These are phyloP conservation scores for Phialophora verrucosa DNA, from an alignment of 2,329 filamentous ascomycete genomes.

Conservation along the genomic window DNA sequence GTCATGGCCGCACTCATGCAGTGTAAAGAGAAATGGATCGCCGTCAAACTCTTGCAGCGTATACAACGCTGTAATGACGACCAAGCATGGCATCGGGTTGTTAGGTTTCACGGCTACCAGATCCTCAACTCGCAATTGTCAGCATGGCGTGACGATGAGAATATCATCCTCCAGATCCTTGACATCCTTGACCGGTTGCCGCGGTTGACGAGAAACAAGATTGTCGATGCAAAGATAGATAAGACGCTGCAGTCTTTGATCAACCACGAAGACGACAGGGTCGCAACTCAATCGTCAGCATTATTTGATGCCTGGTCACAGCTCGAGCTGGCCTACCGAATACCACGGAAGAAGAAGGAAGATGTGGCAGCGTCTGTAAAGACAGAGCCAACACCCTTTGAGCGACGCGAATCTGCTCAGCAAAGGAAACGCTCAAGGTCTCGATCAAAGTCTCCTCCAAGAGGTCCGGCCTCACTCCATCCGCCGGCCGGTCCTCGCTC, in stretches of 20 bases:
- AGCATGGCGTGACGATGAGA: conserved; percentile 86
- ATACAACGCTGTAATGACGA: conserved; percentile 88
- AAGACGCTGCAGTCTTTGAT: conserved; percentile 73
- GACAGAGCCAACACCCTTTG: conserved; percentile 69
- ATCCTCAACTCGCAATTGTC: conserved; percentile 87
- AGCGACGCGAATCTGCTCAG: conserved; percentile 60
- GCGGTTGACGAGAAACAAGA: conserved; percentile 93
- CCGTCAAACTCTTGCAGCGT: conserved; percentile 87
- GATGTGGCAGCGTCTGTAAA: conserved; percentile 59
- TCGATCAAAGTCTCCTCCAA: conserved; percentile 54
- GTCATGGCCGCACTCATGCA: conserved; percentile 97
- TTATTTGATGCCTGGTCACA: conserved; percentile 87
- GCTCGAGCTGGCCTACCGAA: conserved; percentile 87
- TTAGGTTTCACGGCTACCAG: conserved; percentile 96
- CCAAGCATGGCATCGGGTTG: conserved; percentile 81
- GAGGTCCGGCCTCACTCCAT: conserved; percentile 35
- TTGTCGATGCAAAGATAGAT: conserved; percentile 94
- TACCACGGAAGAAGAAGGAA: conserved; percentile 86
- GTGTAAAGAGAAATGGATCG: conserved; percentile 99
- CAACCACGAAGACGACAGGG: conserved; percentile 72
- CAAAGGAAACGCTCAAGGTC: conserved; percentile 56
- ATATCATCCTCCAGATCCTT: conserved; percentile 86
- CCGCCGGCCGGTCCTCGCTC: conserved; percentile 46
- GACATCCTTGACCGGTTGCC: conserved; percentile 89
- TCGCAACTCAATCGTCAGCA: conserved; percentile 71